These are phyloP conservation scores for Fusarium armeniacum DNA, from an alignment of 2,329 filamentous ascomycete species.

Conservation along the genomic window DNA sequence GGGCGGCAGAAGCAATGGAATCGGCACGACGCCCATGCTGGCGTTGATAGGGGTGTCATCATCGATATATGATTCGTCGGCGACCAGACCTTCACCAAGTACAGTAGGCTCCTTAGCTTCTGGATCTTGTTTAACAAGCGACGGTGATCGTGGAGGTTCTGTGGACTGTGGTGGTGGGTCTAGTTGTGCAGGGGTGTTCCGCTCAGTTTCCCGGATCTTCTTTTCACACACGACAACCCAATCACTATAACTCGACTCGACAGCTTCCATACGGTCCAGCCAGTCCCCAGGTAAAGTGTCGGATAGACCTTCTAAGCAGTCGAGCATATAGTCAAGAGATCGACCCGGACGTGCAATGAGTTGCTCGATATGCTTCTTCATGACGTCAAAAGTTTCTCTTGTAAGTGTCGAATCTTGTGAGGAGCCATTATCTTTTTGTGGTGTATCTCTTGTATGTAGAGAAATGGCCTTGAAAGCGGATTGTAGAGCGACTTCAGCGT, in stretches of 20 bases:
- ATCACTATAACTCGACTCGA: slow-evolving; percentile 82
- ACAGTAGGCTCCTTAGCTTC: slow-evolving; percentile 21
- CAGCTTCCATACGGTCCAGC: slow-evolving; percentile 86
- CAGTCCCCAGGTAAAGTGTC: slow-evolving; percentile 89
- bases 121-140: slow-evolving; percentile 36
- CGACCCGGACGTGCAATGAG: slow-evolving; percentile 79
- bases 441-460: slow-evolving; percentile 44
- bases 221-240: slow-evolving; percentile 86
- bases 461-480: slow-evolving; percentile 76
- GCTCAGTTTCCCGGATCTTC: slow-evolving; percentile 77
- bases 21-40: slow-evolving; percentile 35
- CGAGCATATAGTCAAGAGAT: slow-evolving; percentile 86
- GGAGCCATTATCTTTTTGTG: slow-evolving; percentile 33
- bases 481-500: slow-evolving; percentile 74
- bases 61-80: slow-evolving; percentile 36
- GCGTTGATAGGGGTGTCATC: slow-evolving; percentile 36
- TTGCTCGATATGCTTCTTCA: slow-evolving; percentile 73
- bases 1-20: slow-evolving; percentile 43
- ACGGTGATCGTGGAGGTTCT: slow-evolving; percentile 43
- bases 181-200: slow-evolving; percentile 48
- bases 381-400: slow-evolving; percentile 66
- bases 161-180: slow-evolving; percentile 16
- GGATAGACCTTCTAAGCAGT: slow-evolving; percentile 83
- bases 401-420: slow-evolving; percentile 52
- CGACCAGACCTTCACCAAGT: slow-evolving; percentile 23